A percentile compares a stretch with the other conserved stretches of the same genome.
Evolutionary conservation across 441 rosid species (phyloP).

Genomic region (Dalechampia spathulata): DNA sequence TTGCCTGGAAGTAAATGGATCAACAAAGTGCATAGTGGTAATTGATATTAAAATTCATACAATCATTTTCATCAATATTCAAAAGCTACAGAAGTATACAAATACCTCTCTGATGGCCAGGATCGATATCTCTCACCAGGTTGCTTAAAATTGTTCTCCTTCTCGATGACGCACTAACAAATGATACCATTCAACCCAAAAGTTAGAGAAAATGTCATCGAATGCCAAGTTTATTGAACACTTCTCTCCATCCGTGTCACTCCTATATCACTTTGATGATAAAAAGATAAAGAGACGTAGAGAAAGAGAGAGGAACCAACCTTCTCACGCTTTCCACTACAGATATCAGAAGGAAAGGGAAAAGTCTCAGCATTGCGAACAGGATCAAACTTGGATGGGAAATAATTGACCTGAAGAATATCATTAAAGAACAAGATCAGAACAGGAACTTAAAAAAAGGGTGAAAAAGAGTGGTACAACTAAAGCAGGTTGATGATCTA

Average conservation of each 20-base stretch:
- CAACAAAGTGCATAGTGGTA: not conserved
- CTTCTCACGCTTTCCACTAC: conserved; percentile 80
- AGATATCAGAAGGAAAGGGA: conserved; percentile 45
- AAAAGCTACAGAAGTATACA: not conserved
- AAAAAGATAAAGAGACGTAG: too few species aligned
- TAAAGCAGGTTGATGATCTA: not conserved
- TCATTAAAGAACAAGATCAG: conserved; percentile 14
- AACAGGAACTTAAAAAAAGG: conserved; percentile 3
- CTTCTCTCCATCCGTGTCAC: not conserved
- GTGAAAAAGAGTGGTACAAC: not conserved
- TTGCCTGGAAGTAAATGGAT: conserved; percentile 47
- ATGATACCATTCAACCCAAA: too few species aligned
- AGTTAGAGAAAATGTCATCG: not conserved
- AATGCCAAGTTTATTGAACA: not conserved
- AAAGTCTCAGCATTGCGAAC: conserved; percentile 62
- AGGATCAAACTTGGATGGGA: conserved; percentile 82
- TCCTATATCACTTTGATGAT: too few species aligned
- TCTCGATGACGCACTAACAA: conserved; percentile 61
- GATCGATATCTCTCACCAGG: conserved; percentile 92
- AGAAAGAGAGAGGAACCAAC: conserved; percentile 26
- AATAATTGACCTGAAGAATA: conserved; percentile 69
- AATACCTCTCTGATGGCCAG: conserved; percentile 74
- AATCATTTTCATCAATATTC: not conserved
- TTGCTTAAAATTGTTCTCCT: conserved; percentile 96
- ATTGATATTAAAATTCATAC: not conserved